Base-by-base conservation (phyloP, 1,284 basidiomycete genomes). In the Phaffia rhodozyma region DNA sequence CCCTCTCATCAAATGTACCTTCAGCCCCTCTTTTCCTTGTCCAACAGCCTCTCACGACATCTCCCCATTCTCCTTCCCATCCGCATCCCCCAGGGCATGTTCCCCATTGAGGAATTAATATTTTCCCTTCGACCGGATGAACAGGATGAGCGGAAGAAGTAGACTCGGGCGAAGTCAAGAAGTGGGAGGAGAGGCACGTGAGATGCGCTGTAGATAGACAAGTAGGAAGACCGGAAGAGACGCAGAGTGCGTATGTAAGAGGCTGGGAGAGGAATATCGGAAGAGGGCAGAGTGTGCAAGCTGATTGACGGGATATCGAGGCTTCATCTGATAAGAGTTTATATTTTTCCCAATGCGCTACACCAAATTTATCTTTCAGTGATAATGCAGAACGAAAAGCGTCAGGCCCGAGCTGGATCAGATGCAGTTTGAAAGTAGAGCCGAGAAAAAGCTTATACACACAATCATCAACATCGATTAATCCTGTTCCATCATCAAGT, bases 381-480 rank as follows among this genome's bases (percentile, higher is more conserved):
- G 1, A 11, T 1, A 23, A 32, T 47, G 29, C 13, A 5, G 11
- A 50, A 18, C 2, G 32, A 23, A 7, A 29, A 23, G 11, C 0
- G 7, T 38, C 29, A 34, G 21, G 27, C 11, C 11, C n/a, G 4
- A 34, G 51, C 1, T 29, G 5, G 18, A 55, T 1, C 3, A 23
- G 21, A 5, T 20, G 18, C 3, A 34, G 47, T 11, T 43, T 16
- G 25, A 23, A 27, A 30, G 16, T 51, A 49, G 58, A n/a, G n/a
- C n/a, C n/a, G 27, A 51, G 25, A 3, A 29, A 48, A 27, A 30
- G 5, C 2, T 11, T 11, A 16, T 16, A 58, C 58, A 25, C 58
- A 61, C 63, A 25, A 32, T 65, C 63, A 21, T 65, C 54, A 18
- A 65, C 63, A 23, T 65, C 63, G 23, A 60, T 27, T 38, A 34